These are phyloP conservation scores for Ophiosphaerella korrae DNA, from an alignment of 2,329 filamentous ascomycete genomes.

Conservation along the genomic window DNA sequence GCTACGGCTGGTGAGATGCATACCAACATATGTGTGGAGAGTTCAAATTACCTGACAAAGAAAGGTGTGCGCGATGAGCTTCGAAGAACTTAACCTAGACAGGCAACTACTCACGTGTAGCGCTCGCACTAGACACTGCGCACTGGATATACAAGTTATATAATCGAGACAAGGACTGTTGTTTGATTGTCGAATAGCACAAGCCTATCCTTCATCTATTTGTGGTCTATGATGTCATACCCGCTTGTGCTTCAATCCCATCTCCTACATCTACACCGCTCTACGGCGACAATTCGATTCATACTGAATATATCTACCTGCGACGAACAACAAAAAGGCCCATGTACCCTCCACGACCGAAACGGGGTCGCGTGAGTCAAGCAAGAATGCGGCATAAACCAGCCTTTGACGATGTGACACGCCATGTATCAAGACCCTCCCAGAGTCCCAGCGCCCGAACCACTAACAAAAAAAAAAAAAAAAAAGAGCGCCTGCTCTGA, in stretches of 20 bases:
- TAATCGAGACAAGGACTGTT: too few relatives aligned
- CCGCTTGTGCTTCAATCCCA: not conserved
- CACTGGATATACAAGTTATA: too few relatives aligned
- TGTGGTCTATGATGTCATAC: too few relatives aligned
- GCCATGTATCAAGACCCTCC: constrained; percentile 7
- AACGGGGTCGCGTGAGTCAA: constrained; percentile 1
- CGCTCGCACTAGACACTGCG: too few relatives aligned
- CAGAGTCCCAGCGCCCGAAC: not conserved
- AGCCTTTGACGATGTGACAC: constrained; percentile 3
- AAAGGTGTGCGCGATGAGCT: too few relatives aligned
- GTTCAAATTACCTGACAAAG: too few relatives aligned
- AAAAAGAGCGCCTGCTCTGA: too few relatives aligned
- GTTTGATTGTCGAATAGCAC: too few relatives aligned
- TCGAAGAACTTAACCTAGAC: too few relatives aligned
- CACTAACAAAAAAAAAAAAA: constrained; percentile 1
- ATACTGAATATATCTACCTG: not conserved
- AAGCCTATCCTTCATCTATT: too few relatives aligned
- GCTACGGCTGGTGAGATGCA: not conserved
- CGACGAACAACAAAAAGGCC: not conserved
- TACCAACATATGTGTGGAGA: too few relatives aligned
- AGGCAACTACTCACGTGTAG: too few relatives aligned
- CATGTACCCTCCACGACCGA: not conserved
- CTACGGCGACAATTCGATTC: not conserved
- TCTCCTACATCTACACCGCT: not conserved
- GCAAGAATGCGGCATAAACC: constrained; percentile 7